Evolutionary conservation across 2,329 filamentous ascomycete species (phyloP).

Genomic region (Phoma herbarum): DNA sequence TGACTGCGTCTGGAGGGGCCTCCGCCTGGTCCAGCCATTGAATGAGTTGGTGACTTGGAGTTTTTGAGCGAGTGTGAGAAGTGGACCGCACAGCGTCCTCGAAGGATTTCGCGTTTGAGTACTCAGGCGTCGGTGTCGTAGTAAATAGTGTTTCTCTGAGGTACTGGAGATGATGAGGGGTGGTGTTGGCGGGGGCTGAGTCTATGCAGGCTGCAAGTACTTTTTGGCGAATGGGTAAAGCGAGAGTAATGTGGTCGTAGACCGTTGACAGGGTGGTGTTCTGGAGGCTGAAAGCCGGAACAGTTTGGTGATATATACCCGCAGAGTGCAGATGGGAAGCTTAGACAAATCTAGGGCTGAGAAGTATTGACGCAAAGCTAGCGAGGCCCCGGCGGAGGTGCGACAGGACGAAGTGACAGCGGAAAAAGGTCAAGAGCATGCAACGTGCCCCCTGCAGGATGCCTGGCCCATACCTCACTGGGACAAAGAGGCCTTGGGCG

Average conservation of each 20-base stretch:
- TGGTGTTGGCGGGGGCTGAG: slow-evolving; percentile 43
- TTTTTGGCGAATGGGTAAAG: slow-evolving; percentile 42
- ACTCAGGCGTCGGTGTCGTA: slow-evolving; percentile 20
- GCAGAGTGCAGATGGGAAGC: slow-evolving; percentile 40
- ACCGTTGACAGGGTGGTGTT: slow-evolving; percentile 43
- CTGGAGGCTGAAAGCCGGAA: slow-evolving; percentile 37
- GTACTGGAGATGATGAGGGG: slow-evolving; percentile 24
- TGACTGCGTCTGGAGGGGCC: slow-evolving; percentile 91
- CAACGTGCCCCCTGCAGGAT: slow-evolving; percentile 42
- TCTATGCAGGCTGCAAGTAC: slow-evolving; percentile 44
- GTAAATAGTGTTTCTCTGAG: slow-evolving; percentile 23
- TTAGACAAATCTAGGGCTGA: slow-evolving; percentile 35
- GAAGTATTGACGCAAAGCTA: slow-evolving; percentile 25
- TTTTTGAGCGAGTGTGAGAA: slow-evolving; percentile 28
- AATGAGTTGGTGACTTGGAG: slow-evolving; percentile 13
- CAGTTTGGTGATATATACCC: slow-evolving; percentile 49
- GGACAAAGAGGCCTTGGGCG: slow-evolving; percentile 49
- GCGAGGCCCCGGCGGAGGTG: slow-evolving; percentile 21
- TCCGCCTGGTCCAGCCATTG: slow-evolving; percentile 92
- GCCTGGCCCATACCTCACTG: slow-evolving; percentile 43
- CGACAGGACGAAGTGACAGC: slow-evolving; percentile 23
- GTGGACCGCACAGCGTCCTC: slow-evolving; percentile 22
- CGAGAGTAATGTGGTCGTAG: slow-evolving; percentile 44
- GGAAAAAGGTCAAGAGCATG: slow-evolving; percentile 34
- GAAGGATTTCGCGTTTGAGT: slow-evolving; percentile 25